phyloP scores from a whole-genome alignment of 2,329 filamentous ascomycete genomes.

The Stemphylium beticola region DNA sequence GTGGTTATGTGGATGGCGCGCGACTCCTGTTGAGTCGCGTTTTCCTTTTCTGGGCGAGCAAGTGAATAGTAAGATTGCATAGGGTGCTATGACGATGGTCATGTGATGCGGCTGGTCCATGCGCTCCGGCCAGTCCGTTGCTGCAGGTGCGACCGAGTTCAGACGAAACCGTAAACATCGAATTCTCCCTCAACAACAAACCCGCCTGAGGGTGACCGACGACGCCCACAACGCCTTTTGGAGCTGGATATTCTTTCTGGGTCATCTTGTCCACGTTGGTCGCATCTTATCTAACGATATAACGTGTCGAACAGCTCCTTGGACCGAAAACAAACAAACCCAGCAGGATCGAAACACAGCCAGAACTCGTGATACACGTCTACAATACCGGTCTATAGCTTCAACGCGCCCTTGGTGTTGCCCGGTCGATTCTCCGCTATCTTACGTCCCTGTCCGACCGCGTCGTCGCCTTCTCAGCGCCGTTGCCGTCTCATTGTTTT shows the following conservation, averaged over 20 bases:
- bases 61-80: slow-evolving; percentile 7
- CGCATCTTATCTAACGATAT: slow-evolving; percentile 11
- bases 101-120: slow-evolving; percentile 15
- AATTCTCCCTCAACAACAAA: slow-evolving; percentile 34
- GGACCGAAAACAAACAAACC: slow-evolving; percentile 26
- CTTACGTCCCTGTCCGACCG: not conserved
- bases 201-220: slow-evolving; percentile 22
- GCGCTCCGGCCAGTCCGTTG: slow-evolving; percentile 26
- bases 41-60: slow-evolving; percentile 10
- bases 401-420: not conserved
- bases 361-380: slow-evolving; percentile 5
- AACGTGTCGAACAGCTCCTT: slow-evolving; percentile 17
- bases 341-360: slow-evolving; percentile 6
- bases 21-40: not conserved
- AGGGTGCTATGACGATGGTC: slow-evolving; percentile 14
- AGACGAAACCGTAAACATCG: slow-evolving; percentile 31
- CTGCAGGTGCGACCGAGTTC: slow-evolving; percentile 24
- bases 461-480: slow-evolving; percentile 7
- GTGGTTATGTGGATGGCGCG: not conserved
- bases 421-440: not conserved
- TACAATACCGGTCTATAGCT: not conserved
- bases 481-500: slow-evolving; percentile 38
- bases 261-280: slow-evolving; percentile 17
- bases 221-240: slow-evolving; percentile 27
- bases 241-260: slow-evolving; percentile 23